Evolutionary conservation across 140 eudicot genomes (phyloP).

Genomic region (Bidens hawaiensis): DNA sequence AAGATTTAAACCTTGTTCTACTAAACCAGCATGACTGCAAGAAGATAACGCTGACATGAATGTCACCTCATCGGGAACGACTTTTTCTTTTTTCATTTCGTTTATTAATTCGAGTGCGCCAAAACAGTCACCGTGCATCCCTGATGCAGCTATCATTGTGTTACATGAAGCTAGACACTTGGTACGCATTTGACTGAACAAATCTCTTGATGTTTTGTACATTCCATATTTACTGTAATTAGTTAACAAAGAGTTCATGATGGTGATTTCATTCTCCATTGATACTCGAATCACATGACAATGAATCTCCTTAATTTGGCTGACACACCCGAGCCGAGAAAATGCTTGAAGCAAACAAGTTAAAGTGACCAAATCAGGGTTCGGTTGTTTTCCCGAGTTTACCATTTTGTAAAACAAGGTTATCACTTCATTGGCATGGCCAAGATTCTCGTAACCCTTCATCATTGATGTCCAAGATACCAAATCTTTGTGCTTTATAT

Average conservation of each 20-base stretch:
- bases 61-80: constrained; percentile 46
- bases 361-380: constrained; percentile 45
- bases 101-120: constrained; percentile 36
- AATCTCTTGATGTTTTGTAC: constrained; percentile 26
- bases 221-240: constrained; percentile 54
- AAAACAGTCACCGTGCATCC: constrained; percentile 50
- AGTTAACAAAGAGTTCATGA: constrained; percentile 48
- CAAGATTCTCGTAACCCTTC: constrained; percentile 48
- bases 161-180: constrained; percentile 54
- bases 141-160: constrained; percentile 62
- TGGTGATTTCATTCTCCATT: constrained; percentile 37
- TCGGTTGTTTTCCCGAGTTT: constrained; percentile 22
- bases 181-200: constrained; percentile 34
- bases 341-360: constrained; percentile 53
- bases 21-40: constrained; percentile 57
- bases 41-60: constrained; percentile 48
- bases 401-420: constrained; percentile 42
- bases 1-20: constrained; percentile 38
- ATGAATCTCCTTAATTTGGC: constrained; percentile 43
- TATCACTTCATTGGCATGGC: constrained; percentile 38
- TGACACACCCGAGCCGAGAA: constrained; percentile 35
- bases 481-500: constrained; percentile 35
- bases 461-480: constrained; percentile 67
- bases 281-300: constrained; percentile 30
- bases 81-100: constrained; percentile 31